phyloP scores from a whole-genome alignment of 305 asterid species.

The Solanum chacoense region DNA sequence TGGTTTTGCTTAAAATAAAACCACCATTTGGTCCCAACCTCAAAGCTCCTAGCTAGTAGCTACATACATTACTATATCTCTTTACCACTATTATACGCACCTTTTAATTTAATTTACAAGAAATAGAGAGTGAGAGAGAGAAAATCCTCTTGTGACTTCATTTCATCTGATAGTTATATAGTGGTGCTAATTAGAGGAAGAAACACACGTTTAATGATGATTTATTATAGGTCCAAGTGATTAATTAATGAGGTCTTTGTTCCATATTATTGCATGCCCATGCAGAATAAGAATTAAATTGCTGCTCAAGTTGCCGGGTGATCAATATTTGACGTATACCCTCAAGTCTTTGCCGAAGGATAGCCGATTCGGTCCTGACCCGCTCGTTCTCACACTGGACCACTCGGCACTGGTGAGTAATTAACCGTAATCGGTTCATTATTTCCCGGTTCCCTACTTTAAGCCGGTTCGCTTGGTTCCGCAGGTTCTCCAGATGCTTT shows the following conservation, averaged over 20 bases:
- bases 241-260: slow-evolving; percentile 24
- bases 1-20: slow-evolving; percentile 8
- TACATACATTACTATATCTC: slow-evolving; percentile 3
- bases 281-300: slow-evolving; percentile 33
- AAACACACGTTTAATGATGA: background rate
- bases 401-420: slow-evolving; percentile 27
- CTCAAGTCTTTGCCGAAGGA: slow-evolving; percentile 61
- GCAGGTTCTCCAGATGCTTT: slow-evolving; percentile 65
- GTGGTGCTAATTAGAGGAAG: background rate
- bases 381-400: slow-evolving; percentile 34
- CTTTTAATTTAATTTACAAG: slow-evolving; percentile 31
- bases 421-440: slow-evolving; percentile 43
- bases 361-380: slow-evolving; percentile 45
- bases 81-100: slow-evolving; percentile 13
- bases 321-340: slow-evolving; percentile 58
- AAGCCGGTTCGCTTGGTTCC: slow-evolving; percentile 54
- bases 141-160: background rate
- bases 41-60: slow-evolving; percentile 10
- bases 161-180: background rate
- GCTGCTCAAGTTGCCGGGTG: slow-evolving; percentile 58
- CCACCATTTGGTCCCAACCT: background rate
- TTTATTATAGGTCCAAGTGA: slow-evolving; percentile 2
- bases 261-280: slow-evolving; percentile 41
- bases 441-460: slow-evolving; percentile 43
- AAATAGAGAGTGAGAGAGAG: background rate